A percentile compares a stretch with the other conserved stretches of the same genome.
Conservation (phyloP, 768 basidiomycete genomes). For the Tylopilus cervinicoccineus region DNA sequence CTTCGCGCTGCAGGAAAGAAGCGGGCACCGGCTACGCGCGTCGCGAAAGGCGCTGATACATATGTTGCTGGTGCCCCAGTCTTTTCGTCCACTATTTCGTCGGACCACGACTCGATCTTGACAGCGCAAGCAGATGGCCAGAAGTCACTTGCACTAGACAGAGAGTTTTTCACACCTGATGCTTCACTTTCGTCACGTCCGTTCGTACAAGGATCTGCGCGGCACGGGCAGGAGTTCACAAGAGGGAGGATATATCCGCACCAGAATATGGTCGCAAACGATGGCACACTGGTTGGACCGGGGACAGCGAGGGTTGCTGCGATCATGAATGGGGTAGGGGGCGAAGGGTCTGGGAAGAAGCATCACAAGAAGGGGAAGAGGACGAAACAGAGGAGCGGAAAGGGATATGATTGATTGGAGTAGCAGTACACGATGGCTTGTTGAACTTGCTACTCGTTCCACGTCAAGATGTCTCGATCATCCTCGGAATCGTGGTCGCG, state of each 20-base stretch:
- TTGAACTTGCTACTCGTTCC: slow-evolving; percentile 61
- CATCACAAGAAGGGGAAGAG: slow-evolving; percentile 80
- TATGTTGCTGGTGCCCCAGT: slow-evolving; percentile 45
- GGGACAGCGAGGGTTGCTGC: slow-evolving; percentile 36
- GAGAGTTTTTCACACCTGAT: slow-evolving; percentile 72
- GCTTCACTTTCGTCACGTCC: slow-evolving; percentile 52
- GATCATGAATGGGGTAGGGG: slow-evolving; percentile 36
- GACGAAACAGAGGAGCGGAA: slow-evolving; percentile 88
- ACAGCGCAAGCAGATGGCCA: slow-evolving; percentile 33
- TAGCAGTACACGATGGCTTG: background rate
- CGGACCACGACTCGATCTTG: slow-evolving; percentile 20
- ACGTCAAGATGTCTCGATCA: slow-evolving; percentile 57
- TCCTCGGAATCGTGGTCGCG: slow-evolving; percentile 65
- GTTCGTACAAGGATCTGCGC: slow-evolving; percentile 57
- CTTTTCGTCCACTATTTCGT: background rate
- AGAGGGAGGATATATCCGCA: slow-evolving; percentile 74
- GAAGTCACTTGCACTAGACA: slow-evolving; percentile 71
- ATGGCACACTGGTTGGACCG: slow-evolving; percentile 61
- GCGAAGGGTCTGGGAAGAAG: slow-evolving; percentile 57
- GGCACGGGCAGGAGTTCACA: slow-evolving; percentile 56
- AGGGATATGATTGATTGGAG: slow-evolving; percentile 75
- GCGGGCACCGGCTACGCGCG: slow-evolving; percentile 81
- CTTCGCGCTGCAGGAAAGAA: slow-evolving; percentile 72
- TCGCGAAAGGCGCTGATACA: slow-evolving; percentile 80
- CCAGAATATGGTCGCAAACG: slow-evolving; percentile 73